A percentile compares a stretch with the other conserved stretches of the same genome.
Evolutionary conservation across 1,284 basidiomycete species (phyloP).

Genomic region (Austroboletus novae-zelandiae): DNA sequence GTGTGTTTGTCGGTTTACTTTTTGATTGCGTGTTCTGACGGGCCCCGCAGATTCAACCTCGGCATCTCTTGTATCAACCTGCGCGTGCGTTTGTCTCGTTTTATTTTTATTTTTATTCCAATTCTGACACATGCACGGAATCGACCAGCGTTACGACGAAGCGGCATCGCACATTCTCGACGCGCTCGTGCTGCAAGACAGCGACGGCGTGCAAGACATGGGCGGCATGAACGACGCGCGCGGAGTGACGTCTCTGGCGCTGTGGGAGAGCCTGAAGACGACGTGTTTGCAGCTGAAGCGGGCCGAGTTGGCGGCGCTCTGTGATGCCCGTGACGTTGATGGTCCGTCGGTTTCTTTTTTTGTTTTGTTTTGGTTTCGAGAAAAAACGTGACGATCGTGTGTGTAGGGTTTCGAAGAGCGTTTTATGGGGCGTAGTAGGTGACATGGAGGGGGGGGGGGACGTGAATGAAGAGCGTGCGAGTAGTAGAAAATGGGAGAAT

Average conservation of each 20-base stretch:
- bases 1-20: constrained; percentile 33
- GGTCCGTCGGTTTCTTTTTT: constrained; percentile 39
- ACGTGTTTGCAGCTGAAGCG: constrained; percentile 77
- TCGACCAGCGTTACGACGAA: constrained; percentile 68
- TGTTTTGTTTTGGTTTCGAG: not conserved
- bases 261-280: constrained; percentile 86
- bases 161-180: constrained; percentile 85
- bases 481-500: too few species aligned
- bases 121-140: too few species aligned
- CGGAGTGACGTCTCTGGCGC: constrained; percentile 69
- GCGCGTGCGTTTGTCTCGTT: constrained; percentile 46
- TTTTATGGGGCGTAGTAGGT: not conserved
- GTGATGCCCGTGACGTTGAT: constrained; percentile 69
- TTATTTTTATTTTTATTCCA: not conserved
- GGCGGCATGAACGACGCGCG: constrained; percentile 49
- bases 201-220: constrained; percentile 60
- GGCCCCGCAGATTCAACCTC: constrained; percentile 72
- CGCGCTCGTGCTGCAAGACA: constrained; percentile 83
- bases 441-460: too few species aligned
- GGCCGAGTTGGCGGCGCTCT: constrained; percentile 68
- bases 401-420: not conserved
- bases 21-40: not conserved
- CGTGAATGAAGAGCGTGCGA: too few species aligned
- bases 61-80: constrained; percentile 91
- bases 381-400: not conserved